Conservation (phyloP, 345 rosid species). For the Eucalyptus camaldulensis region DNA sequence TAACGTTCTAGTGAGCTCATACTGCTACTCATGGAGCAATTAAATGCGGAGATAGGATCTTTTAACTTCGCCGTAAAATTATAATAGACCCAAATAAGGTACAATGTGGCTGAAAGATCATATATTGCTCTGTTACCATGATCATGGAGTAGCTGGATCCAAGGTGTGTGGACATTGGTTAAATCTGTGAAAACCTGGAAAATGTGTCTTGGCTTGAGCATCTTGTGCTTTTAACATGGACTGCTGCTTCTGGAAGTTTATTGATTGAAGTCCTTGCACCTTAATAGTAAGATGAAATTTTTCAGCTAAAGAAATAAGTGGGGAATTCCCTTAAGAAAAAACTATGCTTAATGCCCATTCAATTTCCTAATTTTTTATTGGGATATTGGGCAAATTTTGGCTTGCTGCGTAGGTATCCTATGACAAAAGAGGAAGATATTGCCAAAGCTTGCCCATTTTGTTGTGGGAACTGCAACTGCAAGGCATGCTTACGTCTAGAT, state of each 20-base stretch:
- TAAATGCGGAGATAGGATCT: not conserved
- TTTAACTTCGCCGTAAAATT: not conserved
- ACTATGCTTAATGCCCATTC: not conserved
- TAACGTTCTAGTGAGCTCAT: not conserved
- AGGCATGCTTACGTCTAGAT: conserved; percentile 40
- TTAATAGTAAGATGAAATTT: not conserved
- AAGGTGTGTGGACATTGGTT: not conserved
- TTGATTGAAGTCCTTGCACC: not conserved
- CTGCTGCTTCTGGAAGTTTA: not conserved
- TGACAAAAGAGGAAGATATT: conserved; percentile 17
- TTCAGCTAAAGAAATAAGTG: not conserved
- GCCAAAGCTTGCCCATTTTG: conserved; percentile 36
- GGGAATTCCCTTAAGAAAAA: not conserved
- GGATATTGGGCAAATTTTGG: not conserved
- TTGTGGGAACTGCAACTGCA: conserved; percentile 40
- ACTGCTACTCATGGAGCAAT: not conserved
- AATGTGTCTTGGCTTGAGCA: not conserved
- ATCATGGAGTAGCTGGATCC: not conserved
- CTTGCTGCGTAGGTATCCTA: conserved; percentile 28
- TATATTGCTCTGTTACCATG: not conserved
- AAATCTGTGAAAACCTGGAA: not conserved
- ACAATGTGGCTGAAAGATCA: not conserved
- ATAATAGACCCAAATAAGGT: not conserved
- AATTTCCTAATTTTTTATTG: not conserved
- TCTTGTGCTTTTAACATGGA: not conserved